phyloP scores from a whole-genome alignment of 371 early-diverging fungal species.

The Mortierella sp. region DNA sequence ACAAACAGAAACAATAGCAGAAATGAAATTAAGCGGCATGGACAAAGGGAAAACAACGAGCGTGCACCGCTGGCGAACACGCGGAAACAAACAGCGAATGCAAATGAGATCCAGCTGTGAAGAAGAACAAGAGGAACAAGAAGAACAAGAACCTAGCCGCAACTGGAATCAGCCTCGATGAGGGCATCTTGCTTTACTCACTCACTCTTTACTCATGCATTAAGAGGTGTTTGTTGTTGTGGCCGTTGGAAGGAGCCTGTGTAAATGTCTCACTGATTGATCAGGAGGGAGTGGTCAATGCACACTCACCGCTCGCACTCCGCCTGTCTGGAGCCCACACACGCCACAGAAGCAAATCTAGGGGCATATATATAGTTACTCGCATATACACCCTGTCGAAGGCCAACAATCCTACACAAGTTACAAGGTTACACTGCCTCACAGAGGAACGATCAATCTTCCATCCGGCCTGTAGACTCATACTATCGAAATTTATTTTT shows the following conservation, averaged over 20 bases:
- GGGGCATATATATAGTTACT: too few species aligned
- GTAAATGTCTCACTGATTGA: not conserved
- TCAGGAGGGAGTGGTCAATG: not conserved
- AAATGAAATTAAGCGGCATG: too few species aligned
- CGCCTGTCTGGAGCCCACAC: too few species aligned
- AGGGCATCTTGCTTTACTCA: not conserved
- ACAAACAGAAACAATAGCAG: too few species aligned
- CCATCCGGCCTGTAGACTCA: not conserved
- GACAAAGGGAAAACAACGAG: too few species aligned
- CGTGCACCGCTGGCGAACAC: too few species aligned
- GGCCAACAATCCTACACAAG: too few species aligned
- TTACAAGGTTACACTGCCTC: too few species aligned
- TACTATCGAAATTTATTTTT: not conserved
- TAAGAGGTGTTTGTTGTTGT: not conserved
- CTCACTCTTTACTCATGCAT: not conserved
- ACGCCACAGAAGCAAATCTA: too few species aligned
- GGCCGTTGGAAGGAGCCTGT: not conserved
- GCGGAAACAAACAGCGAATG: too few species aligned
- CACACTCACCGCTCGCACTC: not conserved
- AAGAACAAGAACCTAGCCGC: not conserved
- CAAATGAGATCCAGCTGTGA: not conserved
- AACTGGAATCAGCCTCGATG: slow-evolving; percentile 1
- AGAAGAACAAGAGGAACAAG: not conserved
- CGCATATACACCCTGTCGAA: too few species aligned
- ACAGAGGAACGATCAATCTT: not conserved